These are phyloP conservation scores for Adiantum capillusveneris DNA, from an alignment of 75 land plant genomes.

Conservation along the genomic window DNA sequence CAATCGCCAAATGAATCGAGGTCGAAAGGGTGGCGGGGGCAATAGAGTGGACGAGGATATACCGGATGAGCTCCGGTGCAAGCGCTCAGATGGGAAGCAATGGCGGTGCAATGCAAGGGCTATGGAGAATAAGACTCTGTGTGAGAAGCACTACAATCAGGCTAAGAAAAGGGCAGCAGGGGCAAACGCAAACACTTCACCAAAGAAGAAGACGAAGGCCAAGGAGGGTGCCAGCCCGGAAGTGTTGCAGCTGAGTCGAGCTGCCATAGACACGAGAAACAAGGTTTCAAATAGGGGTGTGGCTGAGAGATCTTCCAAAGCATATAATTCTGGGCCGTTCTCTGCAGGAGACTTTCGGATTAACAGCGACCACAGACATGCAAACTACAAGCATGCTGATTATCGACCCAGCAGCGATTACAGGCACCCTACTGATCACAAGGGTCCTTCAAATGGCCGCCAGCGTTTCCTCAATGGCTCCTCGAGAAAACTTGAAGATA, in stretches of 20 bases:
- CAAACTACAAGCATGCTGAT: too few relatives aligned
- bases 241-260: neutral
- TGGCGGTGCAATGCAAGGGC: slow-evolving; percentile 52
- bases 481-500: too few relatives aligned
- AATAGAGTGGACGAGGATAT: slow-evolving; percentile 12
- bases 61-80: slow-evolving; percentile 63
- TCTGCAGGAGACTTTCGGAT: too few relatives aligned
- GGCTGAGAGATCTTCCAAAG: neutral
- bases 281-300: neutral
- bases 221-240: slow-evolving; percentile 18
- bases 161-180: slow-evolving; percentile 17
- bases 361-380: too few relatives aligned
- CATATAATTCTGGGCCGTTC: too few relatives aligned
- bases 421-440: too few relatives aligned
- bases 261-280: neutral
- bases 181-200: slow-evolving; percentile 56
- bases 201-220: slow-evolving; percentile 48
- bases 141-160: slow-evolving; percentile 45
- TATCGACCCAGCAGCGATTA: too few relatives aligned
- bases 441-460: too few relatives aligned
- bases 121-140: slow-evolving; percentile 34
- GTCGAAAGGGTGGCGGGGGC: neutral
- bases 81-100: slow-evolving; percentile 60
- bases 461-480: too few relatives aligned
- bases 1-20: slow-evolving; percentile 4